A percentile compares a stretch with the other conserved stretches of the same genome.
phyloP scores from a whole-genome alignment of 2,329 filamentous ascomycete species.

The Aureobasidium sp. region DNA sequence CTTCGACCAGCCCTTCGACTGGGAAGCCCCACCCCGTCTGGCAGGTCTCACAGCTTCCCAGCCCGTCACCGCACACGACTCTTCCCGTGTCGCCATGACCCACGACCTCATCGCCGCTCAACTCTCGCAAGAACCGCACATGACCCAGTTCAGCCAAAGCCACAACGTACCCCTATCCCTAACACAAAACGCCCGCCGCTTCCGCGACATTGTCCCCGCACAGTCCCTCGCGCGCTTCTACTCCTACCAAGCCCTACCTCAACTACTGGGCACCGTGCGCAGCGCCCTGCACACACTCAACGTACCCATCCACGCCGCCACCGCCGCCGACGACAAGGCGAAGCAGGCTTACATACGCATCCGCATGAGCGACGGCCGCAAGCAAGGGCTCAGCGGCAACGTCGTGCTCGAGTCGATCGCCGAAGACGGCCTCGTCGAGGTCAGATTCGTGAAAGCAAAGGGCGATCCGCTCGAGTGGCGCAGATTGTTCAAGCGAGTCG shows the following conservation, averaged over 20 bases:
- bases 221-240: constrained; percentile 89
- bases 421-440: constrained; percentile 59
- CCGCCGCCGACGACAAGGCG: constrained; percentile 42
- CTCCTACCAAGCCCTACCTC: constrained; percentile 66
- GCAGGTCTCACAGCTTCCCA: constrained; percentile 44
- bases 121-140: constrained; percentile 77
- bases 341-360: constrained; percentile 59
- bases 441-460: constrained; percentile 88
- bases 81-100: constrained; percentile 28
- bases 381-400: constrained; percentile 67
- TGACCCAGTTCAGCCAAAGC: constrained; percentile 73
- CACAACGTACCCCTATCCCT: constrained; percentile 74
- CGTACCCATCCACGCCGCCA: constrained; percentile 56
- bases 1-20: constrained; percentile 69
- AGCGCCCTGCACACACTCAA: constrained; percentile 81
- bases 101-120: constrained; percentile 48
- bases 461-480: constrained; percentile 96
- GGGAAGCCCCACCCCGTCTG: constrained; percentile 66
- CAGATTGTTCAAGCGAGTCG: constrained; percentile 93
- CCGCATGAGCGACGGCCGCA: constrained; percentile 63
- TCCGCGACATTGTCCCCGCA: constrained; percentile 83
- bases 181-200: constrained; percentile 81
- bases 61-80: constrained; percentile 35
- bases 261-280: constrained; percentile 72
- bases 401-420: constrained; percentile 64